phyloP scores from a whole-genome alignment of 2,329 filamentous ascomycete genomes.

The Sordariomycetes sp. region DNA sequence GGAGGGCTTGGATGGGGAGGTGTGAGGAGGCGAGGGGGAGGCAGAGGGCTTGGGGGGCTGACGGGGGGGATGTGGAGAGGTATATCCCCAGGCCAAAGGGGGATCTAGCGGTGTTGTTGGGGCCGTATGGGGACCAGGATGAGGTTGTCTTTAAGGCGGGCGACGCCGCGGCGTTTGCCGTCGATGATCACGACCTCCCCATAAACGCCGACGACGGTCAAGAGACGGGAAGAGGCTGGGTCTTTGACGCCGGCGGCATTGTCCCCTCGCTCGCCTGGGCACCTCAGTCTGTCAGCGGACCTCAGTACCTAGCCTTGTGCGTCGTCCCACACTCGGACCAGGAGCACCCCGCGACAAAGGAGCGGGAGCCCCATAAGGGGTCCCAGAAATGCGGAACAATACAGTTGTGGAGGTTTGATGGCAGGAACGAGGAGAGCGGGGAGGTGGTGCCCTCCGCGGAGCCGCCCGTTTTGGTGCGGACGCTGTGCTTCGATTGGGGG shows the following conservation, averaged over 20 bases:
- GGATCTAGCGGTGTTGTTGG: conserved; percentile 19
- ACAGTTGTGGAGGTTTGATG: conserved; percentile 36
- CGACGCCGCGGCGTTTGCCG: conserved; percentile 13
- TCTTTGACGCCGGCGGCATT: conserved; percentile 40
- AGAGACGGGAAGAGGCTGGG: conserved; percentile 29
- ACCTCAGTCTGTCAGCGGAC: conserved; percentile 16
- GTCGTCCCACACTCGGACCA: conserved; percentile 37
- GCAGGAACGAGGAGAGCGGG: conserved; percentile 14
- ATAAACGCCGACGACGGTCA: conserved; percentile 3
- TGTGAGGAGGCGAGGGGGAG: neutral
- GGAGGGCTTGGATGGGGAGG: conserved; percentile 7
- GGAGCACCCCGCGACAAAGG: conserved; percentile 20
- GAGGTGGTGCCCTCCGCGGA: conserved; percentile 18
- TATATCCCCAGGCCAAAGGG: conserved; percentile 14
- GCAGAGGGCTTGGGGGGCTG: conserved; percentile 10
- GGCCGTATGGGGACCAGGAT: conserved; percentile 15
- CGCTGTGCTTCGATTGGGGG: conserved; percentile 36
- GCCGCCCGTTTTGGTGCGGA: conserved; percentile 24
- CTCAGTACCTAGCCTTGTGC: conserved; percentile 36
- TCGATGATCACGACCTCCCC: conserved; percentile 8
- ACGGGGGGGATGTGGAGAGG: conserved; percentile 11
- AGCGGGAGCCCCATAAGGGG: conserved; percentile 20
- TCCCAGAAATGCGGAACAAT: conserved; percentile 30
- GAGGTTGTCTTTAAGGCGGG: conserved; percentile 16
- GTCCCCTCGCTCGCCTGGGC: conserved; percentile 40